Evolutionary conservation across 2,329 filamentous ascomycete genomes (phyloP).

Genomic region (Arthrinium phaeospermum): DNA sequence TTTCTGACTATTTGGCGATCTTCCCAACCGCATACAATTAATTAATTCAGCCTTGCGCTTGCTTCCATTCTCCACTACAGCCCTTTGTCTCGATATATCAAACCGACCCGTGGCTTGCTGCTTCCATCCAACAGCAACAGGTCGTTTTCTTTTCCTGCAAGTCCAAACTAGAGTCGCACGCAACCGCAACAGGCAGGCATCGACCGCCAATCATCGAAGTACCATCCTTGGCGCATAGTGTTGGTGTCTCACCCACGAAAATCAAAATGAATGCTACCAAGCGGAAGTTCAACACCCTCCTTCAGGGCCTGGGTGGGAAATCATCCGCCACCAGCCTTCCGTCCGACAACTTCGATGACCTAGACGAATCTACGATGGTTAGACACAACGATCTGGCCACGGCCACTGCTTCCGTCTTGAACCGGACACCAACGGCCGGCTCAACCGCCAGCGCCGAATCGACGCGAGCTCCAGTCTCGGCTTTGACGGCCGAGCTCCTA

Average conservation of each 20-base stretch:
- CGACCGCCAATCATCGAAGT: not conserved
- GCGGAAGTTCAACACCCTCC: slow-evolving; percentile 78
- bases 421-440: slow-evolving; percentile 22
- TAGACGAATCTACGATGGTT: slow-evolving; percentile 44
- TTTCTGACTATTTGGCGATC: not conserved
- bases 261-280: slow-evolving; percentile 76
- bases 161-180: not conserved
- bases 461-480: slow-evolving; percentile 25
- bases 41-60: slow-evolving; percentile 6
- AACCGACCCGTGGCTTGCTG: not conserved
- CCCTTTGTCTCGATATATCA: not conserved
- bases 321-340: slow-evolving; percentile 45
- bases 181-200: not conserved
- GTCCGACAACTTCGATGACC: slow-evolving; percentile 31
- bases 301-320: slow-evolving; percentile 68
- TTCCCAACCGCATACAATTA: not conserved
- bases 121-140: not conserved
- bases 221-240: not conserved
- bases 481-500: slow-evolving; percentile 49
- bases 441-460: slow-evolving; percentile 13
- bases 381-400: slow-evolving; percentile 29
- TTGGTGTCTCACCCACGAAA: not conserved
- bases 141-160: not conserved
- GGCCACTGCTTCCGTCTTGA: slow-evolving; percentile 40
- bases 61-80: not conserved